These are phyloP conservation scores for Neonectria magnoliae DNA, from an alignment of 2,329 filamentous ascomycete species.

Conservation along the genomic window DNA sequence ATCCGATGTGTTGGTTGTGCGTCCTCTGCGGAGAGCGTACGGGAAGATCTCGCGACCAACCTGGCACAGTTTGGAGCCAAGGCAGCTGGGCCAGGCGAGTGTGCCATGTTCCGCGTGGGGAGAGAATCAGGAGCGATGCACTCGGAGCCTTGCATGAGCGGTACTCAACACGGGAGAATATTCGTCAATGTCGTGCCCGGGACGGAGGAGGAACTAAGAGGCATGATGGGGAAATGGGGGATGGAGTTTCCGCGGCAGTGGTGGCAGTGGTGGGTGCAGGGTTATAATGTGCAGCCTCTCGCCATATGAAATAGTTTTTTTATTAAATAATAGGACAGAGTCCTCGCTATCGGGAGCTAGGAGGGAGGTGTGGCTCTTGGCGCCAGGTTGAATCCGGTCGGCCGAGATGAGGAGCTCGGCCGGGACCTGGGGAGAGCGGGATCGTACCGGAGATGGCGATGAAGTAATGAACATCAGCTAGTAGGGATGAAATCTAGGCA, in stretches of 20 bases:
- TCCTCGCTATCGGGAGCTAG: too few relatives aligned
- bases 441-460: background rate
- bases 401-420: background rate
- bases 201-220: constrained; percentile 45
- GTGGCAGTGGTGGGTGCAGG: constrained; percentile 48
- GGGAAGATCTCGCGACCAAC: constrained; percentile 45
- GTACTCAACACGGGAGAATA: constrained; percentile 39
- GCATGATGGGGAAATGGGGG: constrained; percentile 48
- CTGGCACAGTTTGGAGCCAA: constrained; percentile 40
- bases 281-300: background rate
- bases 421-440: background rate
- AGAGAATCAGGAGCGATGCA: constrained; percentile 54
- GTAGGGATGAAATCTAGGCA: background rate
- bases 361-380: background rate
- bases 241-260: constrained; percentile 52
- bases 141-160: constrained; percentile 51
- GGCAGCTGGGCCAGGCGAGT: constrained; percentile 45
- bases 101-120: constrained; percentile 55
- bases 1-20: constrained; percentile 57
- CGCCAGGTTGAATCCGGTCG: background rate
- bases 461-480: background rate
- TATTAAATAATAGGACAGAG: too few relatives aligned
- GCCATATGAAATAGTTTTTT: background rate
- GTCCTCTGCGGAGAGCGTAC: constrained; percentile 52
- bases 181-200: constrained; percentile 54